A percentile compares a stretch with the other conserved stretches of the same genome.
Evolutionary conservation across 495 filamentous ascomycete genomes (phyloP).

Genomic region (Podospora appendiculata): DNA sequence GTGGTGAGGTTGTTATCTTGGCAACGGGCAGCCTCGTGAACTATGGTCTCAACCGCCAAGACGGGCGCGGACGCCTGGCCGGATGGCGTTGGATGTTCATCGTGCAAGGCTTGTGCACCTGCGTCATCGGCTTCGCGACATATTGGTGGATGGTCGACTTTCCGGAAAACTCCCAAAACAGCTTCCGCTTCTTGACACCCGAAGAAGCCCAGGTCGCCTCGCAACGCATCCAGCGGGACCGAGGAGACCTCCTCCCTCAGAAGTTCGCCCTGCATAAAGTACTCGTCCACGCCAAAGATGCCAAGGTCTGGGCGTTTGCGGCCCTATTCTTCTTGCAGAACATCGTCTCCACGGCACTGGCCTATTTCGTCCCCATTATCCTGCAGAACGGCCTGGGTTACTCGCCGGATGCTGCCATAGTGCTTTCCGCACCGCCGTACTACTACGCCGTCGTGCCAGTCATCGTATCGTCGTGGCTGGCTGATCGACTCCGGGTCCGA

Average conservation of each 20-base stretch:
- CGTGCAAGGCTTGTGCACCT: slow-evolving; percentile 57
- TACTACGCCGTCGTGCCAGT: slow-evolving; percentile 69
- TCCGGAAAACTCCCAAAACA: slow-evolving; percentile 55
- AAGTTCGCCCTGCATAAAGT: slow-evolving; percentile 54
- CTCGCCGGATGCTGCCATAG: slow-evolving; percentile 53
- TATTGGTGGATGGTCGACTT: slow-evolving; percentile 82
- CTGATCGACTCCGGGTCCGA: slow-evolving; percentile 56
- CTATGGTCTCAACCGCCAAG: slow-evolving; percentile 57
- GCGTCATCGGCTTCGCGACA: slow-evolving; percentile 56
- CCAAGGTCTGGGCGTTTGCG: slow-evolving; percentile 67
- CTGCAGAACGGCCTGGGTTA: slow-evolving; percentile 67
- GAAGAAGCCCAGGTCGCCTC: slow-evolving; percentile 51
- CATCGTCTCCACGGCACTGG: slow-evolving; percentile 58
- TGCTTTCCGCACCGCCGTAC: slow-evolving; percentile 70
- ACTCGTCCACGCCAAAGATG: slow-evolving; percentile 53
- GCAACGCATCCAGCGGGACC: slow-evolving; percentile 52
- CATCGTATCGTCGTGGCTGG: slow-evolving; percentile 58
- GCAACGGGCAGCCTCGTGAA: slow-evolving; percentile 69
- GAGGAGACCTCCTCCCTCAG: slow-evolving; percentile 57
- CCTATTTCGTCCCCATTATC: slow-evolving; percentile 68
- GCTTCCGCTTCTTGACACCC: slow-evolving; percentile 55
- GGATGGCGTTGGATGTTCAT: slow-evolving; percentile 78
- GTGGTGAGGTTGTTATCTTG: slow-evolving; percentile 57
- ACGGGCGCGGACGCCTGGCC: slow-evolving; percentile 51
- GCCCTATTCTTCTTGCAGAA: slow-evolving; percentile 69